Evolutionary conservation across 352 stramenopile species (phyloP).

Genomic region (Pythium folliculosum): DNA sequence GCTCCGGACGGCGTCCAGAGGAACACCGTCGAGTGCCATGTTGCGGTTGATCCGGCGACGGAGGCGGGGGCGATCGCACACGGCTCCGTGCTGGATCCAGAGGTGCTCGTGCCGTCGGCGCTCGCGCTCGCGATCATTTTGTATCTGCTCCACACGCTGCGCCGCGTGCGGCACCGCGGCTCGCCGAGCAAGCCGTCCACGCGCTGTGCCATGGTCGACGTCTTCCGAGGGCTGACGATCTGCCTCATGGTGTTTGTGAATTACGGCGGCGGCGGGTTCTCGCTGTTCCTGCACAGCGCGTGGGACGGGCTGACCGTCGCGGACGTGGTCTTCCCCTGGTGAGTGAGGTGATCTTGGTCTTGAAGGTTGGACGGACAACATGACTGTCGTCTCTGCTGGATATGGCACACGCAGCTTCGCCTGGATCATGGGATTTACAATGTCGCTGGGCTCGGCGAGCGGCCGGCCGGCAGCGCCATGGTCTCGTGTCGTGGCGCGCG

Average conservation of each 20-base stretch:
- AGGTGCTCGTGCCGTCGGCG: slow-evolving; percentile 1
- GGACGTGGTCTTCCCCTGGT: slow-evolving; percentile 83
- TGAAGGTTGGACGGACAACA: not conserved
- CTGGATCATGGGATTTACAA: slow-evolving; percentile 83
- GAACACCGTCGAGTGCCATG: not conserved
- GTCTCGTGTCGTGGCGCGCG: slow-evolving; percentile 29
- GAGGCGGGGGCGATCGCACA: not conserved
- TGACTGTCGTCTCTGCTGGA: not conserved
- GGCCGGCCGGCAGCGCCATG: slow-evolving; percentile 6
- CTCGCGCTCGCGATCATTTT: slow-evolving; percentile 9
- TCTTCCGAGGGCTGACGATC: slow-evolving; percentile 76
- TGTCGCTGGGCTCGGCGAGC: slow-evolving; percentile 7
- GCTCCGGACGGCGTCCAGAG: not conserved
- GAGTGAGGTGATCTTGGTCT: slow-evolving; percentile 3
- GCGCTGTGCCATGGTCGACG: slow-evolving; percentile 57
- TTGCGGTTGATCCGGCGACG: not conserved
- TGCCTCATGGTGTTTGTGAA: slow-evolving; percentile 89
- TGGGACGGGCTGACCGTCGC: slow-evolving; percentile 83
- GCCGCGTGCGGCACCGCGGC: not conserved
- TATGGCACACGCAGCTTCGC: slow-evolving; percentile 49
- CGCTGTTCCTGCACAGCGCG: slow-evolving; percentile 61
- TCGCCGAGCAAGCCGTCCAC: not conserved
- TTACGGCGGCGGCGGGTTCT: slow-evolving; percentile 75
- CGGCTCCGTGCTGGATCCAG: not conserved
- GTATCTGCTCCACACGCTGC: not conserved